phyloP scores from a whole-genome alignment of 768 basidiomycete genomes.

The Lactifluus subvellereus region DNA sequence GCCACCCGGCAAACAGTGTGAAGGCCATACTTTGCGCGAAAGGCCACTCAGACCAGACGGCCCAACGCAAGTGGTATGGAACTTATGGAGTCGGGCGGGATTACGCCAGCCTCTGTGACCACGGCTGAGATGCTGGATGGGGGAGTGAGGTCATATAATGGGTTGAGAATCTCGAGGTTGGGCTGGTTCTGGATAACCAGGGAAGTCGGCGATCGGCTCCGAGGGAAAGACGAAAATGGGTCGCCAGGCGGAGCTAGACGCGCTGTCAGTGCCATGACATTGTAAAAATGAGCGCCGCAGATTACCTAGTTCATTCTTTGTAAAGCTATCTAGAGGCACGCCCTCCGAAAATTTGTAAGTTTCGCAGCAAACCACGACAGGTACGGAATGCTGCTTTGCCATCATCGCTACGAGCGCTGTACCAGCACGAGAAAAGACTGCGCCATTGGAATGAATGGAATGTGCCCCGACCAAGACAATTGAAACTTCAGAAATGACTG shows the following conservation, averaged over 20 bases:
- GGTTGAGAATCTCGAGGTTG: conserved; percentile 74
- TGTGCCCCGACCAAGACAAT: conserved; percentile 90
- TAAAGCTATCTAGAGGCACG: conserved; percentile 89
- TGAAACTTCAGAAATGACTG: conserved; percentile 73
- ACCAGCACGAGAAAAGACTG: conserved; percentile 89
- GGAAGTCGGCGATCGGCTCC: conserved; percentile 31
- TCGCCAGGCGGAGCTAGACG: conserved; percentile 31
- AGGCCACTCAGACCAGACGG: conserved; percentile 27
- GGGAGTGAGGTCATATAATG: conserved; percentile 92
- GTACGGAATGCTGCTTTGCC: conserved; percentile 81
- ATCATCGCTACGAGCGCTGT: conserved; percentile 97
- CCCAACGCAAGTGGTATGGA: conserved; percentile 70
- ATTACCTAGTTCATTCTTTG: conserved; percentile 92
- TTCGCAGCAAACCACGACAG: conserved; percentile 95
- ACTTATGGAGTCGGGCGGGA: conserved; percentile 86
- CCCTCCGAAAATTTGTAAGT: conserved; percentile 97
- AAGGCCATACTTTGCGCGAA: background rate
- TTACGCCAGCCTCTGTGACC: conserved; percentile 94
- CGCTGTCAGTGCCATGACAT: background rate
- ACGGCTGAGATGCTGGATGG: conserved; percentile 90
- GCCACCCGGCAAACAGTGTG: background rate
- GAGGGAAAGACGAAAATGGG: conserved; percentile 32
- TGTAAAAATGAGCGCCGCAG: background rate
- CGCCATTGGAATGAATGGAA: conserved; percentile 90
- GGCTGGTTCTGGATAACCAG: conserved; percentile 33